Evolutionary conservation across 192 early-diverging fungal species (phyloP).

Genomic region (Diversispora eburnea): DNA sequence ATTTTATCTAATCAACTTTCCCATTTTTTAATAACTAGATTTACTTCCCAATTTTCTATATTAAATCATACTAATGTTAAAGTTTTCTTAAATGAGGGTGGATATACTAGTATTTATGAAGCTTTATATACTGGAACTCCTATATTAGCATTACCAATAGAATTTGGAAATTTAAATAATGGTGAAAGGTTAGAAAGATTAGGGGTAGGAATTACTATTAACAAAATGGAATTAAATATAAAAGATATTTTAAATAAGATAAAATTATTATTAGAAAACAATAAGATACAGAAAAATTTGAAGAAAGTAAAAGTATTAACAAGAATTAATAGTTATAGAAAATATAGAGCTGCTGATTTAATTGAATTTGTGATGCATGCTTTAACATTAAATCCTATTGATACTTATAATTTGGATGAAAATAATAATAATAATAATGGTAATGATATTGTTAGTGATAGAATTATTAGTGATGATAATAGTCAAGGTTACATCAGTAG

Average conservation of each 20-base stretch:
- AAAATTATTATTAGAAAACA: not conserved
- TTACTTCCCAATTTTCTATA: constrained; percentile 36
- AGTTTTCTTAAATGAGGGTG: constrained; percentile 36
- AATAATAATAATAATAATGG: too few species aligned
- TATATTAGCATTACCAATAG: constrained; percentile 33
- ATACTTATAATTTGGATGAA: too few species aligned
- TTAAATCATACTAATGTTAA: constrained; percentile 28
- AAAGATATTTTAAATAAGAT: not conserved
- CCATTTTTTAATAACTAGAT: constrained; percentile 10
- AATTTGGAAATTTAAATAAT: constrained; percentile 33
- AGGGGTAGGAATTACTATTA: not conserved
- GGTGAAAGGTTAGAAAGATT: not conserved
- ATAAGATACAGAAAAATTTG: not conserved
- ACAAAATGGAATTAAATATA: not conserved
- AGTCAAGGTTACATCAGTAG: too few species aligned
- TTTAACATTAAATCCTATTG: not conserved
- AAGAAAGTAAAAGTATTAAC: not conserved
- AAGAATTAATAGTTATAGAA: constrained; percentile 22
- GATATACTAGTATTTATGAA: constrained; percentile 32
- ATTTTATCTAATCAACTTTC: constrained; percentile 2
- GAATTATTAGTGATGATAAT: too few species aligned
- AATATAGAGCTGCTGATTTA: constrained; percentile 17
- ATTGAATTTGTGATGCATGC: not conserved
- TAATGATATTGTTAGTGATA: too few species aligned
- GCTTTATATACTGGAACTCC: constrained; percentile 29